phyloP scores from a whole-genome alignment of 78 protist species.

The Anaeramoeba flamelloides region DNA sequence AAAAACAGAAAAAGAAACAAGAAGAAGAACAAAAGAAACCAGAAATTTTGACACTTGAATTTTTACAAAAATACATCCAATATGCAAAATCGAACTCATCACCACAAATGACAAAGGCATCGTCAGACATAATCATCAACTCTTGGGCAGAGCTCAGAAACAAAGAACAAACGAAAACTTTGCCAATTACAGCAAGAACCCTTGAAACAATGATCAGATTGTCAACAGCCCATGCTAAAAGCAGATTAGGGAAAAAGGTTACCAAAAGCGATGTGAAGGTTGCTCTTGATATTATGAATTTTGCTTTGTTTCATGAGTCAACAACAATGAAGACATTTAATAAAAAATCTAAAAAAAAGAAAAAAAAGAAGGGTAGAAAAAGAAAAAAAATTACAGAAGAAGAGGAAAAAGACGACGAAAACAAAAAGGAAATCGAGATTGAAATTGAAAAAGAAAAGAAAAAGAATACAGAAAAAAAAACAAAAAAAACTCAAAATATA shows the following conservation, averaged over 20 bases:
- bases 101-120: constrained; percentile 14
- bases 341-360: too few species aligned
- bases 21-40: neutral
- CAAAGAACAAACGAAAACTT: constrained; percentile 14
- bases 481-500: too few species aligned
- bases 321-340: neutral
- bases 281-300: constrained; percentile 1
- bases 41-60: constrained; percentile 8
- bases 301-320: constrained; percentile 6
- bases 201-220: constrained; percentile 85
- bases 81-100: constrained; percentile 18
- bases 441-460: neutral
- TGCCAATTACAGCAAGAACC: constrained; percentile 87
- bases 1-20: neutral
- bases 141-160: constrained; percentile 17
- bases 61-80: constrained; percentile 36
- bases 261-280: constrained; percentile 6
- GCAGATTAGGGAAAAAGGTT: constrained; percentile 36
- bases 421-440: neutral
- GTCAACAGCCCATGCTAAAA: constrained; percentile 86
- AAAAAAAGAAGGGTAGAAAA: neutral
- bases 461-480: neutral
- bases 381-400: neutral
- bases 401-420: neutral
- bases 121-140: neutral